Evolutionary conservation across 164 flowering plant genomes (phyloP).

Genomic region (Vitis rotundifolia): DNA sequence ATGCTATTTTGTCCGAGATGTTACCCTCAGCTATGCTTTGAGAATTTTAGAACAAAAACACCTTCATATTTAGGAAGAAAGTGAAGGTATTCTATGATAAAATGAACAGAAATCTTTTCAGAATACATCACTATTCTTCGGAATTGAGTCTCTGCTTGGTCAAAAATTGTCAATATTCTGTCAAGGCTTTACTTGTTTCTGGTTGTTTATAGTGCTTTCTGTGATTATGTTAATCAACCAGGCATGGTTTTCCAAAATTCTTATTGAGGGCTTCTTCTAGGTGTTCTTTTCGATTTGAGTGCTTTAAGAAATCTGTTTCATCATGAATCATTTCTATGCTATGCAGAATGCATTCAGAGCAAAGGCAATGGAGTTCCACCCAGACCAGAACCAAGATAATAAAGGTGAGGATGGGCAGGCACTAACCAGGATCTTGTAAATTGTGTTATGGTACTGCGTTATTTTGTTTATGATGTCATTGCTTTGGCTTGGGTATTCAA

Average conservation of each 20-base stretch:
- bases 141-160: background rate
- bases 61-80: background rate
- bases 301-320: background rate
- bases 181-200: too few species aligned
- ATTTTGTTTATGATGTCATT: background rate
- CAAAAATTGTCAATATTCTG: background rate
- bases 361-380: constrained; percentile 89
- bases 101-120: background rate
- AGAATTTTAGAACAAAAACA: background rate
- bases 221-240: too few species aligned
- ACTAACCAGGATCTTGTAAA: background rate
- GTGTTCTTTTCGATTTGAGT: background rate
- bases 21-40: background rate
- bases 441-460: background rate
- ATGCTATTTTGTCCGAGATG: background rate
- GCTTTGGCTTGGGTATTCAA: background rate
- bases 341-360: constrained; percentile 83
- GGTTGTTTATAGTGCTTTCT: too few species aligned
- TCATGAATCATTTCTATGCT: background rate
- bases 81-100: background rate
- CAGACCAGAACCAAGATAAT: constrained; percentile 94
- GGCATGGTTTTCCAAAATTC: too few species aligned
- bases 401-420: constrained; percentile 51
- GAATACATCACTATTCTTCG: background rate
- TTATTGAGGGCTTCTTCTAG: background rate